Conservation (phyloP, 1,284 basidiomycete genomes). For the Inonotus hispidus region DNA sequence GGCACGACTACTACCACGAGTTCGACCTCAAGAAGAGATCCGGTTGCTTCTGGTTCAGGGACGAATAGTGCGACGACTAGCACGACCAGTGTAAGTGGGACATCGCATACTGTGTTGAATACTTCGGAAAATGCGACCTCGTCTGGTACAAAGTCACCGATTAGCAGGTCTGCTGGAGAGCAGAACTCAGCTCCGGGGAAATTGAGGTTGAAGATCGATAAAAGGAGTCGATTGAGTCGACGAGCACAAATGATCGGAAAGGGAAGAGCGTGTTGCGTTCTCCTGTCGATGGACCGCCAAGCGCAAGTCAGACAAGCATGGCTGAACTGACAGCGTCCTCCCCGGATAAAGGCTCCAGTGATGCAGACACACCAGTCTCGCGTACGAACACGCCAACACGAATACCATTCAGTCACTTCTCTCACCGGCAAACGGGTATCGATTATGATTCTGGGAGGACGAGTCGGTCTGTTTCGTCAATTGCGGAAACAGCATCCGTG, state of each 20-base stretch:
- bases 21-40: background rate
- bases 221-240: conserved; percentile 21
- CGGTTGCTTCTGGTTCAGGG: conserved; percentile 6
- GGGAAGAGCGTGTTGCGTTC: conserved; percentile 20
- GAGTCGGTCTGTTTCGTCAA: conserved; percentile 4
- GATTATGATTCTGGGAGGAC: background rate
- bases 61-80: conserved; percentile 10
- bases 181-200: background rate
- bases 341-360: conserved; percentile 1
- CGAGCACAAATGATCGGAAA: conserved; percentile 15
- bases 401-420: background rate
- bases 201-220: conserved; percentile 19
- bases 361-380: background rate
- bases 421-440: background rate
- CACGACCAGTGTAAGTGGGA: conserved; percentile 3
- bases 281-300: background rate
- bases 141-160: background rate
- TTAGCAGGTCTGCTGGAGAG: background rate
- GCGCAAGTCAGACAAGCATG: conserved; percentile 4
- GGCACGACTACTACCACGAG: background rate
- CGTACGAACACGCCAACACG: background rate
- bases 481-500: conserved; percentile 13
- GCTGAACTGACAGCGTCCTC: background rate
- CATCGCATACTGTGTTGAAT: background rate
- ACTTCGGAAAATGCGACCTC: background rate